phyloP scores from a whole-genome alignment of 192 early-diverging fungal species.

The Dispira parvispora region DNA sequence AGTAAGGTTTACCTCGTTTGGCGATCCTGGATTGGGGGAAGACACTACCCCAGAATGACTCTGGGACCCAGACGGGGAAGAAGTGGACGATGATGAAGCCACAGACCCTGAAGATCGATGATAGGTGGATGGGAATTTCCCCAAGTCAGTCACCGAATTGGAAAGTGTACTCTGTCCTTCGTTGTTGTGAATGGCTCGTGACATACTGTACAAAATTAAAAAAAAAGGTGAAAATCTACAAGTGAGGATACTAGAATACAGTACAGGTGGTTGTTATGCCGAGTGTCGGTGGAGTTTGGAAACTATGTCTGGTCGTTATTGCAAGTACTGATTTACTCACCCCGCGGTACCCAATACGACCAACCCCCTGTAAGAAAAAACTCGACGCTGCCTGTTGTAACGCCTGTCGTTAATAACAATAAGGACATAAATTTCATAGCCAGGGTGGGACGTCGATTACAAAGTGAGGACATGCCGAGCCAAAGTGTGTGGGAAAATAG shows the following conservation, averaged over 20 bases:
- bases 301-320: neutral
- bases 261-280: neutral
- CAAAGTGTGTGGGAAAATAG: too few relatives aligned
- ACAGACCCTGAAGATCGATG: neutral
- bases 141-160: neutral
- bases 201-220: neutral
- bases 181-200: slow-evolving; percentile 5
- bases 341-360: neutral
- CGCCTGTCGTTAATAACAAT: too few relatives aligned
- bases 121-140: neutral
- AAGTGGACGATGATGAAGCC: neutral
- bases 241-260: neutral
- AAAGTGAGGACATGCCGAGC: too few relatives aligned
- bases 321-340: neutral
- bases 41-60: neutral
- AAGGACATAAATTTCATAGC: too few relatives aligned
- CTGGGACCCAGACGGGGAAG: neutral
- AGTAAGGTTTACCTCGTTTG: neutral
- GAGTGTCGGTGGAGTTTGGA: neutral
- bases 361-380: neutral
- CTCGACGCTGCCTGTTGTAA: neutral
- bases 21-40: neutral
- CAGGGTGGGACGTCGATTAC: too few relatives aligned
- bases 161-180: slow-evolving; percentile 6
- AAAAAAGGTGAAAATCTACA: neutral